Conservation (phyloP, 2,329 filamentous ascomycete genomes). For the Thelonectria rubi region DNA sequence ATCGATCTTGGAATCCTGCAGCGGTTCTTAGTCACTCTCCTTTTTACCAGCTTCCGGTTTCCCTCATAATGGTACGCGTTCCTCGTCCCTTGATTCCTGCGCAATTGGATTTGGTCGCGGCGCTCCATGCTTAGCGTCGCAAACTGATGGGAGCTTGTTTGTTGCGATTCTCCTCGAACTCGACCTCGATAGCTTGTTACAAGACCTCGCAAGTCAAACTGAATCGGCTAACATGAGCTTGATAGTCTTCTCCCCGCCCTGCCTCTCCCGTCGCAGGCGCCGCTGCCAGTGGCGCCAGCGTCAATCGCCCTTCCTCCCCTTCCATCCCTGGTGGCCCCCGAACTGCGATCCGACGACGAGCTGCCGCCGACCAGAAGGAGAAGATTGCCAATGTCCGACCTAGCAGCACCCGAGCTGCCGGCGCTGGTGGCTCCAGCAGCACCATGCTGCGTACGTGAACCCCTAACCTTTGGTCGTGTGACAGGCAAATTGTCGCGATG, state of each 20-base stretch:
- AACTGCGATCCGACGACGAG: constrained; percentile 93
- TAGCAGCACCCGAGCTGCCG: constrained; percentile 89
- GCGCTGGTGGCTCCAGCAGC: constrained; percentile 94
- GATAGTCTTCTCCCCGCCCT: constrained; percentile 66
- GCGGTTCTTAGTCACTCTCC: constrained; percentile 44
- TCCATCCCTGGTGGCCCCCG: constrained; percentile 92
- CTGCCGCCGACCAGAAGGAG: constrained; percentile 96
- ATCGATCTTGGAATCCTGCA: constrained; percentile 47
- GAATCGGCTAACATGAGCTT: constrained; percentile 17
- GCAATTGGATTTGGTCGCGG: constrained; percentile 36
- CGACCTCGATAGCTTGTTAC: background rate
- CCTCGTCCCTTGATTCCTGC: background rate
- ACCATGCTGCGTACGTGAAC: constrained; percentile 90
- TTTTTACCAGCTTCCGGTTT: constrained; percentile 30
- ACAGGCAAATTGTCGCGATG: background rate
- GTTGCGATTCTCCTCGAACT: constrained; percentile 26
- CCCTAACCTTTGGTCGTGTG: constrained; percentile 18
- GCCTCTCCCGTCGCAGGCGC: constrained; percentile 67
- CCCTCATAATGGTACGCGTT: constrained; percentile 46
- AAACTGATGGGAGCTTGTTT: constrained; percentile 22
- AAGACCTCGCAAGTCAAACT: constrained; percentile 3
- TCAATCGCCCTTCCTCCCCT: constrained; percentile 83
- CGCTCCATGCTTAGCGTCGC: constrained; percentile 35
- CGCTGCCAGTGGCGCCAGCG: constrained; percentile 72
- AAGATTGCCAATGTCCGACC: constrained; percentile 94